These are phyloP conservation scores for Cordyceps fumosorosea DNA, from an alignment of 2,329 filamentous ascomycete species.

Conservation along the genomic window DNA sequence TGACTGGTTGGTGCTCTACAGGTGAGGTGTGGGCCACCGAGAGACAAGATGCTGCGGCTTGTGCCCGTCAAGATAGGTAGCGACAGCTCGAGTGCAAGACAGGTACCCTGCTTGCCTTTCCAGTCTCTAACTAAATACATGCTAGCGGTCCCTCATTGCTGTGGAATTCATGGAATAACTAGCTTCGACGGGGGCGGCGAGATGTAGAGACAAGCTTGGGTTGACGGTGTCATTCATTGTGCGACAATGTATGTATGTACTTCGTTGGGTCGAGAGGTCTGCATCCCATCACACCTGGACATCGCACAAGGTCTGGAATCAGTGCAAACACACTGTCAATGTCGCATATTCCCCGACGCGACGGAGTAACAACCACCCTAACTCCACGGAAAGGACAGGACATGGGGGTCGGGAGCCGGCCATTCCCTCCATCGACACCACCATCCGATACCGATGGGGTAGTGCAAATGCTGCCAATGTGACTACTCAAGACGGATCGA, in stretches of 20 bases:
- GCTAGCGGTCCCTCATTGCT: neutral
- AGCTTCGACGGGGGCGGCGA: neutral
- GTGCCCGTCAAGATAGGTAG: neutral
- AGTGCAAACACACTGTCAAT: too few relatives aligned
- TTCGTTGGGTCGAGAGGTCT: neutral
- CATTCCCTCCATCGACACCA: neutral
- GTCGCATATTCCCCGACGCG: too few relatives aligned
- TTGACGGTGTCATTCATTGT: neutral
- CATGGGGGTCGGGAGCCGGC: neutral
- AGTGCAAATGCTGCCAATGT: neutral
- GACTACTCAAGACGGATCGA: neutral
- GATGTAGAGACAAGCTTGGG: neutral
- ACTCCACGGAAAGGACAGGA: too few relatives aligned
- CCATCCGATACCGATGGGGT: neutral
- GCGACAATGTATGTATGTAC: neutral
- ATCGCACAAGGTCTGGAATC: too few relatives aligned
- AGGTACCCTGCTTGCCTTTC: neutral
- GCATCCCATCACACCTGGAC: neutral
- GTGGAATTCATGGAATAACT: neutral
- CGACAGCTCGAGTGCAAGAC: neutral
- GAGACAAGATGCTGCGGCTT: neutral
- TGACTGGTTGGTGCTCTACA: neutral
- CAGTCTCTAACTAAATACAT: neutral
- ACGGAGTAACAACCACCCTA: too few relatives aligned
- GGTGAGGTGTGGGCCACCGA: neutral